Evolutionary conservation across 352 stramenopile genomes (phyloP), one percentile per base, ranked within the genome.

Genomic region (Globisporangium parvum): DNA sequence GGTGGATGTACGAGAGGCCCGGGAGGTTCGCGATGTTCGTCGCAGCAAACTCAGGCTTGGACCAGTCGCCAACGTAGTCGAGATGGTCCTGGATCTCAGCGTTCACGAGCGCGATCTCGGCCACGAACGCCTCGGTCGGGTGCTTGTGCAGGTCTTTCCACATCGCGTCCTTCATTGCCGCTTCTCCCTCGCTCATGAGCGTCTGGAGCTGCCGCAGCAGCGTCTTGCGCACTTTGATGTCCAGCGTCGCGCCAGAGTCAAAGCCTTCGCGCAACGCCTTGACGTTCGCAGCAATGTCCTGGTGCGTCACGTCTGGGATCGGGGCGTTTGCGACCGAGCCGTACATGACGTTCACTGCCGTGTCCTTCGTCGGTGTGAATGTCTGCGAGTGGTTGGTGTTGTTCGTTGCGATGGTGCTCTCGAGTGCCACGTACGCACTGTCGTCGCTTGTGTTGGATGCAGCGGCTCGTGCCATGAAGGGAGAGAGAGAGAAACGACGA

Each of bases 111-210:
- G 51, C 52, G 12, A 89, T 53, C 51, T 96, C 87, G 26, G 62
- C 77, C 31, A 63, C 39, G 31, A 73, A 83, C 23, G 71, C 47
- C 73, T 97, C 88, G 57, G 65, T 55, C 45, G 80, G 71, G 60
- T 88, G 76, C 55, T 87, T 87, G 67, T 87, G 75, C 47, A 95
- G 61, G 50, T 91, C 80, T 41, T 77, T 73, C 67, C 69, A 81
- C 51, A 88, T 51, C 18, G 79, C 80, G 33, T 78, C 75, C 28
- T 69, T 67, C 26, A 91, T 60, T 9, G 51, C 24, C 15, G 65
- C 33, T 55, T 77, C 65, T 47, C 75, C 78, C 47, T 94, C 75
- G 17, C 53, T 61, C 46, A 93, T 53, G 17, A 92, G 47, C 21
- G 26, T 52, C 31, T 77, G 67, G 15, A 94, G 60, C 53, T 77